These are phyloP conservation scores for Linum lewisii DNA, from an alignment of 345 rosid species.

Conservation along the genomic window DNA sequence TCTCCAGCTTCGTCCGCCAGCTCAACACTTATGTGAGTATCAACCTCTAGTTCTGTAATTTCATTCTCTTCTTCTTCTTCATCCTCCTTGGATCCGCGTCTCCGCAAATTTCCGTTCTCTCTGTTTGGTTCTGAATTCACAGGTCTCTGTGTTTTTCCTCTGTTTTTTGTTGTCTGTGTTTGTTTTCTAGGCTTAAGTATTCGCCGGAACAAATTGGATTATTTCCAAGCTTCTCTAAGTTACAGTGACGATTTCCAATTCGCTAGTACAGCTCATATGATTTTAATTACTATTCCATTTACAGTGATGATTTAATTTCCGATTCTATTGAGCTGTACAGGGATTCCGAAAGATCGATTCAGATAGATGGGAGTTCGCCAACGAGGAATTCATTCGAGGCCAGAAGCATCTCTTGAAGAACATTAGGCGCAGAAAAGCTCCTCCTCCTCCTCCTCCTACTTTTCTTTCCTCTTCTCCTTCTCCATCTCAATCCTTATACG, in stretches of 20 bases:
- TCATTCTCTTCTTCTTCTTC: not conserved
- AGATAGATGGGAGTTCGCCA: constrained; percentile 1
- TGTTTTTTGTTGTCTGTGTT: not conserved
- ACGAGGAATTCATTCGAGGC: not conserved
- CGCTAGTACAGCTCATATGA: not conserved
- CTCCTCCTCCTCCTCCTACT: not conserved
- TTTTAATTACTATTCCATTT: not conserved
- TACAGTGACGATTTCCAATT: not conserved
- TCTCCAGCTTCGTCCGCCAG: constrained; percentile 31
- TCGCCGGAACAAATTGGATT: not conserved
- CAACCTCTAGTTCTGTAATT: not conserved
- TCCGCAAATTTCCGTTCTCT: not conserved
- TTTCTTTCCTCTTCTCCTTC: not conserved
- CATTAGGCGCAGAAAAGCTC: not conserved
- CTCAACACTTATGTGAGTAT: constrained; percentile 26
- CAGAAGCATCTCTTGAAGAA: constrained; percentile 1
- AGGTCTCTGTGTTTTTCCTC: not conserved
- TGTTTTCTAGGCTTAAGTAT: not conserved
- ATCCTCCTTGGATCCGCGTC: not conserved
- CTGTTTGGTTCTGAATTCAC: not conserved
- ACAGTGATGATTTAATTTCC: not conserved
- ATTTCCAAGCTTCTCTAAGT: not conserved
- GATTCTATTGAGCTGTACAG: not conserved
- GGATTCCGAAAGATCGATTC: constrained; percentile 3
- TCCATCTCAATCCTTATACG: constrained; percentile 17